Evolutionary conservation across 202 grass and related monocot genomes (phyloP).

Genomic region (Digitaria exilis): DNA sequence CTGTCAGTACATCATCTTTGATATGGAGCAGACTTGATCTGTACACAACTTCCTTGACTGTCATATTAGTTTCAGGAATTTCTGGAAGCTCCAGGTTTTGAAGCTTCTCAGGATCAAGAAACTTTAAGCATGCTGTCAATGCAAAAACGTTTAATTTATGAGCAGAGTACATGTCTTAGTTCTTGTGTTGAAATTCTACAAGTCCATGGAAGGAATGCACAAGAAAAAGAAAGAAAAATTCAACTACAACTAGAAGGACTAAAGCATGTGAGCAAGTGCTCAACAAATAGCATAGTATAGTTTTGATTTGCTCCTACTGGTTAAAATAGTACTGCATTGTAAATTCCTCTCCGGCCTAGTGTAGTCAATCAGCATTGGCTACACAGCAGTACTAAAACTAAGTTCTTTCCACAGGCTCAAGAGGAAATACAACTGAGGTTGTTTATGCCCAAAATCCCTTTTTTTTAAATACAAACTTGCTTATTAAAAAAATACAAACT

Average conservation of each 20-base stretch:
- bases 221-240: not conserved
- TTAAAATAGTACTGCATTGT: not conserved
- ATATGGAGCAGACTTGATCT: conserved; percentile 44
- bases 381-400: not conserved
- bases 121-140: conserved; percentile 77
- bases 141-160: conserved; percentile 33
- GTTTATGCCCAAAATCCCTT: not conserved
- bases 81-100: conserved; percentile 59
- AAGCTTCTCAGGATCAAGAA: conserved; percentile 60
- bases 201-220: not conserved
- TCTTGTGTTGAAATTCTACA: conserved; percentile 1
- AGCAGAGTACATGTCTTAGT: conserved; percentile 23
- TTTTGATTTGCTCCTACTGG: not conserved
- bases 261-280: conserved; percentile 7
- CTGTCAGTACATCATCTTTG: conserved; percentile 39
- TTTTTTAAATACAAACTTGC: no score
- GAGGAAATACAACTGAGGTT: not conserved
- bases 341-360: not conserved
- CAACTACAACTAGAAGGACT: not conserved
- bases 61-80: conserved; percentile 38
- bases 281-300: conserved; percentile 15
- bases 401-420: not conserved
- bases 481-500: no score
- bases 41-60: conserved; percentile 64
- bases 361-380: not conserved